Conservation (phyloP, 257 asterid genomes). For the Forsythia suspensa region DNA sequence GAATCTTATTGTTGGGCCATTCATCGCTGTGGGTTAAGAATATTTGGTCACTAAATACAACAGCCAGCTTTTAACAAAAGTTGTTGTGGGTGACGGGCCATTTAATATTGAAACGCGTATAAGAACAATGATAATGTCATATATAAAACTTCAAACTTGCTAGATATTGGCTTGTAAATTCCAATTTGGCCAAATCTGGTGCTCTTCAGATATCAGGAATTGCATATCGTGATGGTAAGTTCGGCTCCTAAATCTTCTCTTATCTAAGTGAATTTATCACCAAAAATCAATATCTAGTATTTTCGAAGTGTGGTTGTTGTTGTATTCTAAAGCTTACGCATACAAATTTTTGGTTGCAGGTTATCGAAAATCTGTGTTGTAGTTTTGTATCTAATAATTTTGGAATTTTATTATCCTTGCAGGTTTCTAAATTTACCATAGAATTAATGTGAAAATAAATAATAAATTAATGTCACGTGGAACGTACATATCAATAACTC, state of each 20-base stretch:
- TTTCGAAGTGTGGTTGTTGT: neutral
- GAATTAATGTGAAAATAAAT: too few species aligned
- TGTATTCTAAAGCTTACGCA: constrained; percentile 25
- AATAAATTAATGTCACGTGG: too few species aligned
- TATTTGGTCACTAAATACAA: too few species aligned
- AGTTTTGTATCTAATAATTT: neutral
- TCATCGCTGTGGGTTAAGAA: too few species aligned
- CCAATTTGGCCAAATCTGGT: constrained; percentile 92
- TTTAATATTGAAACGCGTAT: constrained; percentile 90
- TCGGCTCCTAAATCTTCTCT: constrained; percentile 10
- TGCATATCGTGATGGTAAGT: constrained; percentile 89
- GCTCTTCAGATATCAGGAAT: constrained; percentile 96
- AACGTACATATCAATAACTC: too few species aligned
- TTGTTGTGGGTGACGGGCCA: constrained; percentile 96
- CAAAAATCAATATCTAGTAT: neutral
- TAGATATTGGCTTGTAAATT: constrained; percentile 80
- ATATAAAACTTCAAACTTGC: constrained; percentile 67
- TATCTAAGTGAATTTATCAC: neutral
- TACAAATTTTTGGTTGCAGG: constrained; percentile 53
- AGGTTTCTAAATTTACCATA: too few species aligned
- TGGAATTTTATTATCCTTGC: neutral
- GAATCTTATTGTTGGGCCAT: too few species aligned
- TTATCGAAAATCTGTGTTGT: constrained; percentile 47
- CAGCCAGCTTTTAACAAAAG: constrained; percentile 87
- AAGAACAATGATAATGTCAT: constrained; percentile 90